Conservation (phyloP, 495 filamentous ascomycete species). For the Penicillium ochrochloron region DNA sequence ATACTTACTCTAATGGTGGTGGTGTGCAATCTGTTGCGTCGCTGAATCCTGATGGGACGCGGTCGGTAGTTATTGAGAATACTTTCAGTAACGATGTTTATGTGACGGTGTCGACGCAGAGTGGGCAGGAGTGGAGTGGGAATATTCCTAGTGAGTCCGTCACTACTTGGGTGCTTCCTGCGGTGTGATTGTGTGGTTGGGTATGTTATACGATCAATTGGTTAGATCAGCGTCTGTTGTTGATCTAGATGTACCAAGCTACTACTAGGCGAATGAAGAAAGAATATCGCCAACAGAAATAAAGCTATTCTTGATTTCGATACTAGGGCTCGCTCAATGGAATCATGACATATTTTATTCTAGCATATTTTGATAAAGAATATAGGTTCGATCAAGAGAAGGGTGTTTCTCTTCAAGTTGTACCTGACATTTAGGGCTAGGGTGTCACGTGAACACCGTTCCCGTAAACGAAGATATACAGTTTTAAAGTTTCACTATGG, state of each 20-base stretch:
- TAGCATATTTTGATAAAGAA: neutral
- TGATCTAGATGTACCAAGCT: neutral
- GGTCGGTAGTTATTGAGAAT: conserved; percentile 59
- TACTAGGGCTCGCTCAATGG: too few relatives aligned
- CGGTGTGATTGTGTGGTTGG: neutral
- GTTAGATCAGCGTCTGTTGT: neutral
- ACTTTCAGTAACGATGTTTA: conserved; percentile 55
- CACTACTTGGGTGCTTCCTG: conserved; percentile 58
- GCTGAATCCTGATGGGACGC: conserved; percentile 55
- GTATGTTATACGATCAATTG: neutral
- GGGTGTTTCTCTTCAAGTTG: neutral
- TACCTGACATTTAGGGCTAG: neutral
- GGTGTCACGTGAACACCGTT: neutral
- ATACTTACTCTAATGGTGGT: conserved; percentile 45
- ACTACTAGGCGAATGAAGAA: neutral
- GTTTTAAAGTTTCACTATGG: neutral
- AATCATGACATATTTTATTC: neutral
- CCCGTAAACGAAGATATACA: neutral
- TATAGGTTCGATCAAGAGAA: neutral
- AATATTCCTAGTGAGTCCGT: conserved; percentile 51
- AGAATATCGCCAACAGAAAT: neutral
- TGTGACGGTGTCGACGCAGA: conserved; percentile 44
- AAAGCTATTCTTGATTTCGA: neutral
- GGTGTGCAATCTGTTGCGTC: conserved; percentile 56
- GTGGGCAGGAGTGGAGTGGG: conserved; percentile 58